phyloP scores from a whole-genome alignment of 495 filamentous ascomycete species.

The Penicillium lagena region DNA sequence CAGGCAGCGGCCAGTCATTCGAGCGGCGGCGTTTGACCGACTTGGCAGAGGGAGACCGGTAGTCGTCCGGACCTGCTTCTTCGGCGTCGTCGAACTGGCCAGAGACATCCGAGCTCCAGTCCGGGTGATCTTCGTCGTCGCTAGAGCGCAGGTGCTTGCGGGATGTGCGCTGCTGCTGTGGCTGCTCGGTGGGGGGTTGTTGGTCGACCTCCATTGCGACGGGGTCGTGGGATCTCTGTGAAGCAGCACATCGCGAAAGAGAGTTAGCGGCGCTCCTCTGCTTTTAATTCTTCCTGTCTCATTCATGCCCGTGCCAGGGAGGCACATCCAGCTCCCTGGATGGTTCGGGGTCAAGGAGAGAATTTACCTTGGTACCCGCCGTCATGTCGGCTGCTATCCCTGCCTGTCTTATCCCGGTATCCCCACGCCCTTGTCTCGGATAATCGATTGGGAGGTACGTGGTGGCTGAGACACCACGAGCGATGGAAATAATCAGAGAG shows the following conservation, averaged over 20 bases:
- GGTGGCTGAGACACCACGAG: not conserved
- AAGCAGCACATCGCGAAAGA: not conserved
- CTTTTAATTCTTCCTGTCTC: not conserved
- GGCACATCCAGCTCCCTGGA: not conserved
- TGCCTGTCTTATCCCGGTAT: conserved; percentile 4
- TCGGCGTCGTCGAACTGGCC: conserved; percentile 40
- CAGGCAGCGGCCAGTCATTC: conserved; percentile 43
- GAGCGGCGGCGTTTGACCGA: conserved; percentile 39
- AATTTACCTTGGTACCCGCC: conserved; percentile 9
- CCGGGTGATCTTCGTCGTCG: conserved; percentile 11
- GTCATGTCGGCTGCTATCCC: conserved; percentile 11
- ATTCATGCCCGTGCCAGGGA: too few species aligned
- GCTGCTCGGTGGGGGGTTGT: not conserved
- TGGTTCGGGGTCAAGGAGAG: conserved; percentile 2
- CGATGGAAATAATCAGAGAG: not conserved
- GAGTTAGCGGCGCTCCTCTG: conserved; percentile 7
- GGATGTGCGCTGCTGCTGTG: conserved; percentile 16
- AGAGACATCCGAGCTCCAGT: conserved; percentile 26
- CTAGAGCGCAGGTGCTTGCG: conserved; percentile 28
- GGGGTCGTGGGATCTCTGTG: conserved; percentile 3
- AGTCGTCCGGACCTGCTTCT: conserved; percentile 19
- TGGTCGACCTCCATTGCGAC: conserved; percentile 17
- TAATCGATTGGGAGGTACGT: conserved; percentile 1
- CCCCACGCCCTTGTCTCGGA: conserved; percentile 9
- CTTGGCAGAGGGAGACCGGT: conserved; percentile 21